Base-by-base conservation (phyloP, 495 filamentous ascomycete species). In the Penicillium diatomitis region DNA sequence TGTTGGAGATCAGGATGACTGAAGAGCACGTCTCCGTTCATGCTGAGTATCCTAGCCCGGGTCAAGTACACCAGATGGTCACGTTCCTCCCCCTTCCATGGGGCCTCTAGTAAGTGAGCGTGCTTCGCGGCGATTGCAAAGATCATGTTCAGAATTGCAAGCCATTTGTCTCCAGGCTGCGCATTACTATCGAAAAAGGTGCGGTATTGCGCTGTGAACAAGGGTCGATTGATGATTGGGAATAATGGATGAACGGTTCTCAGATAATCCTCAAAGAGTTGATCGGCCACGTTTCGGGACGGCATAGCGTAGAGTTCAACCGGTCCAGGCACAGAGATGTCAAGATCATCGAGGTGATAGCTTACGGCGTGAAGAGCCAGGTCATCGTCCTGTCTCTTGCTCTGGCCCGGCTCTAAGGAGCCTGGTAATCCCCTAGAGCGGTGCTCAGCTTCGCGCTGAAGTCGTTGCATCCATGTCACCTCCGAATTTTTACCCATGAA, bases 401-500 rank as follows among this genome's bases (percentile, higher is more conserved):
- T 49, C 40, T 49, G 47, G 12, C 47, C 47, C 10, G 47, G 40
- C 40, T 69, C 71, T 37, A 64, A 54, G 4, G 55, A 56, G 5
- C 65, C 63, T 10, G 66, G 58, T 11, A 68, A 43, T 46, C 60
- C 58, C 51, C 56, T 54, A 6, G 64, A 54, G 37, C 69, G 62
- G 44, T 68, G 58, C 29, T 67, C 63, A 10, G 62, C 61, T 46
- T 72, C 65, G 52, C 58, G 59, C 38, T 69, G 62, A 9, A 72
- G 51, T 43, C 69, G 60, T 58, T 80, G 79, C 54, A 84, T 74
- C 82, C 83, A 86, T 30, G 69, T 73, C 9, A 84, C 60, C 44
- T 83, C 80, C 0, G 81, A 85, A 44, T 77, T 82, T 52, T 83
- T 83, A 8, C 83, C 83, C 60, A 84, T 70, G 57, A 76, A 84